Percentiles rank a stretch among this genome's conserved stretches.
Conservation (phyloP, 345 rosid genomes). For the Rhizophora mangle region DNA sequence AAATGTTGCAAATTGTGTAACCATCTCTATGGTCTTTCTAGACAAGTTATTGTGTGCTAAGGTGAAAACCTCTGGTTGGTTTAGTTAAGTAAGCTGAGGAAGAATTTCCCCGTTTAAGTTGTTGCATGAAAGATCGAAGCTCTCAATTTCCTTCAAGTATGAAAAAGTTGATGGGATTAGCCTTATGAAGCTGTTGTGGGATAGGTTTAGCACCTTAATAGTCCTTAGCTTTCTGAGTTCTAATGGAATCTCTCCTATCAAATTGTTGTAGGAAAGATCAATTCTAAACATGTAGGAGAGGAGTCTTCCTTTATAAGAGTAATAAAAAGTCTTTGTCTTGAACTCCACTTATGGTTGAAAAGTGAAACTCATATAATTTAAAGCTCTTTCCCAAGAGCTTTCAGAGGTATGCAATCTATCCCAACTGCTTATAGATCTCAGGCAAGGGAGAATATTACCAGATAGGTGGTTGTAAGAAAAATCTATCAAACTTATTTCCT, state of each 20-base stretch:
- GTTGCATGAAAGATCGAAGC: no score
- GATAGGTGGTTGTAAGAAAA: slow-evolving; percentile 17
- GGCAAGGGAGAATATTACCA: slow-evolving; percentile 9
- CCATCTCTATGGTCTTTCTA: no score
- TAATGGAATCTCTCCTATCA: slow-evolving; percentile 25
- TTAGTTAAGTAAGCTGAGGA: no score
- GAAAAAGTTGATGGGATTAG: not conserved
- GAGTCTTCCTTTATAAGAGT: slow-evolving; percentile 2
- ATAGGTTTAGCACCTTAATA: slow-evolving; percentile 26
- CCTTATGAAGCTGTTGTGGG: slow-evolving; percentile 31
- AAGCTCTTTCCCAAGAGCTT: no score
- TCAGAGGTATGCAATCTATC: no score
- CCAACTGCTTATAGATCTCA: not conserved
- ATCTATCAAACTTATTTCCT: slow-evolving; percentile 13
- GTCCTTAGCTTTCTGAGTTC: slow-evolving; percentile 18
- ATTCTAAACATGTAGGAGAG: slow-evolving; percentile 20
- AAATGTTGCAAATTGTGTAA: no score
- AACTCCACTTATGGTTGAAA: not conserved
- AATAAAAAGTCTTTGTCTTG: slow-evolving; percentile 11
- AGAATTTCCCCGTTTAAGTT: no score
- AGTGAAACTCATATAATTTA: no score
- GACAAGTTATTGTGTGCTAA: no score
- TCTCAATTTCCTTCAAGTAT: no score
- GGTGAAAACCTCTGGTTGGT: no score
- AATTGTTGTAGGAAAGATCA: slow-evolving; percentile 38